Base-by-base conservation (phyloP, 2,329 filamentous ascomycete genomes). In the Fonsecaea multimorphosa region DNA sequence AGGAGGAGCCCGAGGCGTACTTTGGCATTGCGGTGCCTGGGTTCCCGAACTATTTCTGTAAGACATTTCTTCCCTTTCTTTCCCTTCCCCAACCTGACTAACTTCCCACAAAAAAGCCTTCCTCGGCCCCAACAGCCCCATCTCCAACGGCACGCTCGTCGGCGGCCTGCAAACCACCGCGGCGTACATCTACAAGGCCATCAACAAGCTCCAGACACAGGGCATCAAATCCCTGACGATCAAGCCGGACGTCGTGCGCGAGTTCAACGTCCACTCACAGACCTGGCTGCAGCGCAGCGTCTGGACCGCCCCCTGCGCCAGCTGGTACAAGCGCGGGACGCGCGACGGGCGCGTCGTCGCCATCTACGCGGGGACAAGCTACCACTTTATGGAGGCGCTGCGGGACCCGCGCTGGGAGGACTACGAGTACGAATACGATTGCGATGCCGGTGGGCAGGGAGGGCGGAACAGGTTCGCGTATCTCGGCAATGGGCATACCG, bases 401-500 rank as follows among this genome's bases (percentile, higher is more conserved):
- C 62, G 68, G 1, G 65, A 75, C 24, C 76, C 77, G 8, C 72
- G 76, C 2, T 78, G 76, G 77, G 77, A 79, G 49, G 76, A 78
- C 63, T 78, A 72, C 58, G 68, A 74, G 27, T 76, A 78, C 61
- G 70, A 74, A 49, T 77, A 78, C 62, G 29, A 32, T 9, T 46
- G n/a, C 72, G 29, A 58, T 3, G 31, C 19, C 19, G 58, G 38
- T 71, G 29, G 52, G 8, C 29, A 8, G 8, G 34, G 8, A 8
- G 14, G 22, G 16, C 9, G 32, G 12, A 80, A 80, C 66, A 53
- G 73, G 27, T 81, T 79, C 69, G 73, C 75, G 1, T 81, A 77
- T 44, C 57, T 81, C 71, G 79, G 79, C 0, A 80, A 79, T 71
- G 78, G 81, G 1, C 82, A 82, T 60, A 81, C 78, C 8, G 32